A percentile compares a stretch with the other conserved stretches of the same genome.
phyloP scores from a whole-genome alignment of 805 yeast species.

The Ogataea wickerhamii region DNA sequence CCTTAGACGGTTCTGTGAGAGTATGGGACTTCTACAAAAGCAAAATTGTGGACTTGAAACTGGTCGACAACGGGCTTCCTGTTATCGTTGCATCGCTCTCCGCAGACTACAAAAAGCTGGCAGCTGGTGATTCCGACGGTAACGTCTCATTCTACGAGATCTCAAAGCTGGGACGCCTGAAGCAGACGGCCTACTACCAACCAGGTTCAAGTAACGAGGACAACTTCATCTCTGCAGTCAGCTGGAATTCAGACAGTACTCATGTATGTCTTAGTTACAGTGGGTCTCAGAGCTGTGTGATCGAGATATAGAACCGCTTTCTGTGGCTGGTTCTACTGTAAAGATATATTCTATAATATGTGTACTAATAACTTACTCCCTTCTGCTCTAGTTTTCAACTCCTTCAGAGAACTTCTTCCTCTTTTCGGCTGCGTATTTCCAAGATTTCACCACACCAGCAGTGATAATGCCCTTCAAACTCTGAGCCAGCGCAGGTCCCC shows the following conservation, averaged over 20 bases:
- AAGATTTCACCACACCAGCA: conserved; percentile 73
- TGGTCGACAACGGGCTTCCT: conserved; percentile 47
- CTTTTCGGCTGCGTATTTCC: conserved; percentile 76
- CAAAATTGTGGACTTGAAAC: conserved; percentile 33
- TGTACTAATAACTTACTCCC: conserved; percentile 6
- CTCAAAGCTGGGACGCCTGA: conserved; percentile 7
- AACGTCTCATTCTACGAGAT: conserved; percentile 52
- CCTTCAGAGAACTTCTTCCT: conserved; percentile 32
- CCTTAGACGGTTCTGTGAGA: conserved; percentile 68
- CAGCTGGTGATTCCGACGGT: conserved; percentile 67
- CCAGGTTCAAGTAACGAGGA: conserved; percentile 15
- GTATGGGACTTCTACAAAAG: conserved; percentile 61
- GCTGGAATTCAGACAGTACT: conserved; percentile 25
- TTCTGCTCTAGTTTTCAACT: conserved; percentile 3
- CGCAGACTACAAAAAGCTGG: conserved; percentile 45
- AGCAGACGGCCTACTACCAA: conserved; percentile 24
- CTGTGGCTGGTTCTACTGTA: neutral
- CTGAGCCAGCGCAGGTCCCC: conserved; percentile 69
- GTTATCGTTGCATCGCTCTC: conserved; percentile 54
- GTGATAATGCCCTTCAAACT: conserved; percentile 79
- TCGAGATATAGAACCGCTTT: conserved; percentile 14
- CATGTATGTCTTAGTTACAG: conserved; percentile 27
- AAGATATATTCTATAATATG: conserved; percentile 6
- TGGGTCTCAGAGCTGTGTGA: conserved; percentile 24
- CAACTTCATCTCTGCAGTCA: conserved; percentile 21